Conservation (phyloP, 768 basidiomycete species). For the Astraeus odoratus region DNA sequence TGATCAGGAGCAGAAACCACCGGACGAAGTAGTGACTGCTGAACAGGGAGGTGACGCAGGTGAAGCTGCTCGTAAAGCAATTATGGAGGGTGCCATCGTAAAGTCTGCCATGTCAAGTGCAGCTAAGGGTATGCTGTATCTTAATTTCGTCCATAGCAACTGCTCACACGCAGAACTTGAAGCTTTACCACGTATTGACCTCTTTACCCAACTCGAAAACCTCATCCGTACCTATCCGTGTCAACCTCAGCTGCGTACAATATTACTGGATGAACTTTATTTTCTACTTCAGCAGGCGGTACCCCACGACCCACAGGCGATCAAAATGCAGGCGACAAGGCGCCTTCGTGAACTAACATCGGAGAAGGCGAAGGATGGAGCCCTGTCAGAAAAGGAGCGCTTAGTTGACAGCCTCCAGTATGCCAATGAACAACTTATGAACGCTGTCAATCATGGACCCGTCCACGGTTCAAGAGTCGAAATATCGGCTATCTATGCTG, state of each 20-base stretch:
- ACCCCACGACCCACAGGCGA: constrained; percentile 32
- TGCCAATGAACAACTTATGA: constrained; percentile 24
- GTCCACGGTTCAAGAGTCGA: constrained; percentile 20
- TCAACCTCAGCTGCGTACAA: constrained; percentile 29
- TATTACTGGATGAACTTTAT: constrained; percentile 40
- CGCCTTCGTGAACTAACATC: constrained; percentile 19
- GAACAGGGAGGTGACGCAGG: constrained; percentile 39
- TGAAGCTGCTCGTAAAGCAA: constrained; percentile 52
- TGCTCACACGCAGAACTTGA: constrained; percentile 6
- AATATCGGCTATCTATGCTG: constrained; percentile 31
- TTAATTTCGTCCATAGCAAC: constrained; percentile 10
- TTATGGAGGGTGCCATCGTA: constrained; percentile 77
- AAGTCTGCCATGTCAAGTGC: constrained; percentile 72
- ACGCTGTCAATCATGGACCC: constrained; percentile 23
- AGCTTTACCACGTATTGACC: constrained; percentile 35
- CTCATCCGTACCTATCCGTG: constrained; percentile 40
- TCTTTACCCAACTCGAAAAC: constrained; percentile 36
- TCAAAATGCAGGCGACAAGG: constrained; percentile 34
- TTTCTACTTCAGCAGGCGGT: constrained; percentile 31
- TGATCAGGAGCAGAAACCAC: constrained; percentile 14
- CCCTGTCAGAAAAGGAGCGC: constrained; percentile 12
- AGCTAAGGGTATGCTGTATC: constrained; percentile 48
- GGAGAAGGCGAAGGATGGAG: constrained; percentile 4
- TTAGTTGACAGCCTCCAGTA: constrained; percentile 24
- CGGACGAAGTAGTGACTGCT: constrained; percentile 23